Base-by-base conservation (phyloP, 2,329 filamentous ascomycete species). In the Cryphonectria parasitica region DNA sequence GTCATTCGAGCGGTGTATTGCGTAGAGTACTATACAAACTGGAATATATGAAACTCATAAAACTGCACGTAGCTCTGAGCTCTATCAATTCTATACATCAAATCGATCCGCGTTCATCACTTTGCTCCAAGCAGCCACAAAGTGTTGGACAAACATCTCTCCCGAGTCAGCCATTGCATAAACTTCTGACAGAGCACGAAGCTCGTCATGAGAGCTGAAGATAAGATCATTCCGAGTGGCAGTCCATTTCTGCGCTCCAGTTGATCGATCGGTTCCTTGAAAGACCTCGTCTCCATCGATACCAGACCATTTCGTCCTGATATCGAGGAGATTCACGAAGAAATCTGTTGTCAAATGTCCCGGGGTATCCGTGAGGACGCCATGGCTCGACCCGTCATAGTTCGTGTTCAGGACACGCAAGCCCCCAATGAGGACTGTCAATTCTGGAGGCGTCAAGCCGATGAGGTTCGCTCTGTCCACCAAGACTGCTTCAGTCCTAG, bases 261-360 rank as follows among this genome's bases (percentile, higher is more conserved):
- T 87, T 83, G 66, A 45, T 17, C 71, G 71, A 69, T 71, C 63
- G 5, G 49, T 71, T 36, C 71, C 71, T 58, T 69, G 45, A 39
- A 69, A 72, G 25, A 72, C 3, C 66, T 72, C 71, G 8, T 67
- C 69, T 31, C 56, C 25, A 45, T 71, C 71, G 56, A 64, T 19
- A 31, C 64, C 66, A 15, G 69, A 34, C 92, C 92, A 94, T 31
- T 81, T 83, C 8, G 87, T 92, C 79, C 81, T 82, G 76, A 86
- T 87, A 77, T 93, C 91, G 34, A 95, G 87, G 1, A 95, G 84
- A 82, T 94, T 94, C 80, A 92, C 87, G 77, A 95, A 95, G 86
- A 93, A 95, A 82, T 94, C 92, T 80, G 92, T 94, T 77, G 89
- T 92, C 76, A 95, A 84, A 75, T 88, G 81, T 58, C 92, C 92